A percentile compares a stretch with the other conserved stretches of the same genome.
These are phyloP conservation scores for Calonectria ilicicola DNA, from an alignment of 2,329 filamentous ascomycete genomes.

Conservation along the genomic window DNA sequence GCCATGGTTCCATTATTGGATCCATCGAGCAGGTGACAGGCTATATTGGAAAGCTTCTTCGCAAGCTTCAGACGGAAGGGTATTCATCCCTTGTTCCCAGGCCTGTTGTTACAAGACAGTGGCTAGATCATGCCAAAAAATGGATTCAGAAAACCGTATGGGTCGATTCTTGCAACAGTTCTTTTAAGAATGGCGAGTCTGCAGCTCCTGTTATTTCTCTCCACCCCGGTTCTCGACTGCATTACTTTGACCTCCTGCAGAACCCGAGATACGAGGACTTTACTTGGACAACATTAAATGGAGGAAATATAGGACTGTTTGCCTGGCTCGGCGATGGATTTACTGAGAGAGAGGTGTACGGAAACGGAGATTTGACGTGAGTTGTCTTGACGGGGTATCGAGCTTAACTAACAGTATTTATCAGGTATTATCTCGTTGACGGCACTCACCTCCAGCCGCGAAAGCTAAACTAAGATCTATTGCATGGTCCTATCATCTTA, in stretches of 20 bases:
- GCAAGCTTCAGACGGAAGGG: neutral
- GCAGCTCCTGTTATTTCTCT: neutral
- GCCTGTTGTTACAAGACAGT: neutral
- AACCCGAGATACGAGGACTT: neutral
- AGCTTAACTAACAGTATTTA: neutral
- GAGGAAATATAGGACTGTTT: neutral
- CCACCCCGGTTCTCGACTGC: neutral
- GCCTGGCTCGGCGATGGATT: neutral
- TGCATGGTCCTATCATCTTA: too few relatives aligned
- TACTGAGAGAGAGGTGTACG: neutral
- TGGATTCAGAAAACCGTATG: neutral
- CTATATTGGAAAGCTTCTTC: neutral
- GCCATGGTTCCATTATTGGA: neutral
- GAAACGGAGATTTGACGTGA: neutral
- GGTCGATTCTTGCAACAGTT: neutral
- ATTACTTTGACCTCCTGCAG: neutral
- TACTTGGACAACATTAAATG: neutral
- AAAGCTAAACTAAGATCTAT: neutral
- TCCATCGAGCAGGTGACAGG: neutral
- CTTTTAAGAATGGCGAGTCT: neutral
- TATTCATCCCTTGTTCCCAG: neutral
- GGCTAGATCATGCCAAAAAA: neutral
- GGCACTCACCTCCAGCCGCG: neutral
- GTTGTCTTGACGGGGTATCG: neutral
- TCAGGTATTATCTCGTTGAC: neutral